Conservation (phyloP, 805 yeast species). For the Metschnikowia chrysomelidarum region DNA sequence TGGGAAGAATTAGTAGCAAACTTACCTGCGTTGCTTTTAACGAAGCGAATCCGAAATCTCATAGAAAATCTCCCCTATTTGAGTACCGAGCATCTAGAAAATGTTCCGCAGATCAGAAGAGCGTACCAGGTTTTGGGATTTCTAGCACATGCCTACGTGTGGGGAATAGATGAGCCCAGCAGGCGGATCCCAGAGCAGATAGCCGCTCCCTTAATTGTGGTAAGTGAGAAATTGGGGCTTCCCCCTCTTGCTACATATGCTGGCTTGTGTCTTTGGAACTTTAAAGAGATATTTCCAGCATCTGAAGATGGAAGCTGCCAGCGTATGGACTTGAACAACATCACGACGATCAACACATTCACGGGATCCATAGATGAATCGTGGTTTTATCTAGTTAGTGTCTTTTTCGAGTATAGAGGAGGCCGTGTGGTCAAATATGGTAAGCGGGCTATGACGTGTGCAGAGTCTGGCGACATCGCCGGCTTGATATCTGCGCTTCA, state of each 20-base stretch:
- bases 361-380: constrained; percentile 90
- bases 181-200: constrained; percentile 65
- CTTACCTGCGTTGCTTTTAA: constrained; percentile 71
- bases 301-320: constrained; percentile 22
- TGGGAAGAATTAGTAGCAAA: constrained; percentile 74
- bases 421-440: constrained; percentile 70
- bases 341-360: constrained; percentile 78
- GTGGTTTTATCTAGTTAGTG: constrained; percentile 91
- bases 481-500: constrained; percentile 51
- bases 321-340: constrained; percentile 56
- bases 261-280: constrained; percentile 86
- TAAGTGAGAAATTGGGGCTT: constrained; percentile 58
- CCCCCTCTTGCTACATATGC: constrained; percentile 92
- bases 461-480: constrained; percentile 44
- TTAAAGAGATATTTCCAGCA: constrained; percentile 55
- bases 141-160: constrained; percentile 82
- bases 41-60: constrained; percentile 56
- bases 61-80: constrained; percentile 67
- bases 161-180: constrained; percentile 69
- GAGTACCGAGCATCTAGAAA: constrained; percentile 41
- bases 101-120: constrained; percentile 60
- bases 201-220: constrained; percentile 66
- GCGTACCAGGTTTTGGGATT: constrained; percentile 81
- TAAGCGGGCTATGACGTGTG: constrained; percentile 59
- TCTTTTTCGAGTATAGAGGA: constrained; percentile 80